Conservation (phyloP, 139 green algal genomes). For the Penium margaritaceum region DNA sequence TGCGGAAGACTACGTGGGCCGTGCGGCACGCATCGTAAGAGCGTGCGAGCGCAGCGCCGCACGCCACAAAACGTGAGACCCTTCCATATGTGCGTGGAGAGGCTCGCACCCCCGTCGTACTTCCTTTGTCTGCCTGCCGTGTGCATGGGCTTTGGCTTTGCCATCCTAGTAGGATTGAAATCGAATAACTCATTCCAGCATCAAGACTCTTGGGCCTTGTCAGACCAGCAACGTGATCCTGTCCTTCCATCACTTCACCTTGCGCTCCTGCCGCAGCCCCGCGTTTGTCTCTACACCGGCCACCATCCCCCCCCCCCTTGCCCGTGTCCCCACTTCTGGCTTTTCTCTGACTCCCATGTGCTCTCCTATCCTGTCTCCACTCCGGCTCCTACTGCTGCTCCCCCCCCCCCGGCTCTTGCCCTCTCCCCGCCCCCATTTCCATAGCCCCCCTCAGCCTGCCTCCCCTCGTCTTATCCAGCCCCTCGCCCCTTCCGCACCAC, state of each 20-base stretch:
- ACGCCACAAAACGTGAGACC: no score
- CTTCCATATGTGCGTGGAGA: no score
- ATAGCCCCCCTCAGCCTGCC: background rate
- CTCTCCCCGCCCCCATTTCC: background rate
- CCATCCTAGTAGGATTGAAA: no score
- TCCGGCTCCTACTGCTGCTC: background rate
- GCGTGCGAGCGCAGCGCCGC: constrained; percentile 4
- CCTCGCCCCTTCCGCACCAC: background rate
- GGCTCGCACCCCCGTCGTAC: no score
- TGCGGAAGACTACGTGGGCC: no score
- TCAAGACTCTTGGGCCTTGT: no score
- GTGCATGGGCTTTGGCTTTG: no score
- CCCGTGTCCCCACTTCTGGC: background rate
- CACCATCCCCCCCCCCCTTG: background rate
- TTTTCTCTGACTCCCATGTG: background rate
- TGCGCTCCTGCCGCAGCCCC: no score
- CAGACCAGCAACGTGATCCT: no score
- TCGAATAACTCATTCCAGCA: no score
- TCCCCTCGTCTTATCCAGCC: background rate
- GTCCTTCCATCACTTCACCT: no score
- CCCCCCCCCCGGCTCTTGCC: background rate
- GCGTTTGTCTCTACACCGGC: background rate
- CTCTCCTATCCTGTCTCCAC: background rate
- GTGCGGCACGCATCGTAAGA: background rate
- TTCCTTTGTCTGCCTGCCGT: no score